phyloP scores from a whole-genome alignment of 176 grass and related monocot species.

The Pontederia paniculata region DNA sequence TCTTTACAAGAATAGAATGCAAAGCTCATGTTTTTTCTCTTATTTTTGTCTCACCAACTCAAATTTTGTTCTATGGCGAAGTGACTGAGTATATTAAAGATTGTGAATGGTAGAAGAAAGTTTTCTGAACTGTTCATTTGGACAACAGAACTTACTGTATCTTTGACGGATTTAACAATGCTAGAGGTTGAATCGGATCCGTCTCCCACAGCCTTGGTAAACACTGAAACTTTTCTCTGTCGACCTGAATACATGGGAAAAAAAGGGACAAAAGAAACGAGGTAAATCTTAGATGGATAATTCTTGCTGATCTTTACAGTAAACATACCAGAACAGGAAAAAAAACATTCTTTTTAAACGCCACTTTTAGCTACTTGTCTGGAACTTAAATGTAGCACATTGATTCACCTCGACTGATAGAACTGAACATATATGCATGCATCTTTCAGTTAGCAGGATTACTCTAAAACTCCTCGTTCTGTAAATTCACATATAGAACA shows the following conservation, averaged over 20 bases:
- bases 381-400: too few relatives aligned
- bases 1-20: too few relatives aligned
- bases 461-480: not conserved
- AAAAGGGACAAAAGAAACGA: not conserved
- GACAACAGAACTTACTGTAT: slow-evolving; percentile 37
- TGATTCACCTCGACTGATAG: too few relatives aligned
- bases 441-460: too few relatives aligned
- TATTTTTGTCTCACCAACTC: too few relatives aligned
- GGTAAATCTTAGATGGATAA: not conserved
- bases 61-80: too few relatives aligned
- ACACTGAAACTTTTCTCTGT: slow-evolving; percentile 25
- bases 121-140: not conserved
- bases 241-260: slow-evolving; percentile 20
- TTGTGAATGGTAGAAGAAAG: not conserved
- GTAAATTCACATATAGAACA: not conserved
- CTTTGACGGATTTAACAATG: slow-evolving; percentile 53
- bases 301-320: not conserved
- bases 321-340: not conserved
- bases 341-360: too few relatives aligned
- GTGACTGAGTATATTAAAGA: too few relatives aligned
- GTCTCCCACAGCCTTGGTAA: slow-evolving; percentile 41
- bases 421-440: too few relatives aligned
- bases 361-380: too few relatives aligned
- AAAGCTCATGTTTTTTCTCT: too few relatives aligned
- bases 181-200: slow-evolving; percentile 49